Evolutionary conservation across 148 eudicot species (phyloP), one percentile per base, ranked within the genome.

Genomic region (Silene conica): DNA sequence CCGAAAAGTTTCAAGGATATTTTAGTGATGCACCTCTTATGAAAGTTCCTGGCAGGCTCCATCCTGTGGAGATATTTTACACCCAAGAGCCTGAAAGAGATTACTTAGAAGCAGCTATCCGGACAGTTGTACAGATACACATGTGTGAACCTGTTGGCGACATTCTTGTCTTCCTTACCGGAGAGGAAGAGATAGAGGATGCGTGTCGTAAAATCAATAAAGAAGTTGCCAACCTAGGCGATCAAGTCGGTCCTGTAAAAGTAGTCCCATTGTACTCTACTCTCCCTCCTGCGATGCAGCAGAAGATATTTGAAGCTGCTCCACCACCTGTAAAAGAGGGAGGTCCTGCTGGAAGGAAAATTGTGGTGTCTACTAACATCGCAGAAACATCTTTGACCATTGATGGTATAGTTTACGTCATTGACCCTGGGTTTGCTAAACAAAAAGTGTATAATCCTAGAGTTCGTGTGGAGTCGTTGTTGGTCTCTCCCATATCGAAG

Each of bases 31-130:
- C 98, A 60, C 96, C 96, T 43, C 87, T 90, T 67, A 93, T 93
- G 96, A 90, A 89, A 81, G 93, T 93, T 52, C 98, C 98, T 48
- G 98, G 98, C 61, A 84, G 98, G 76, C 92, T 90, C 73, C 96
- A 90, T 76, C 98, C 98, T 0, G 96, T 93, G 60, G 98, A 93
- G 74, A 90, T 93, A 21, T 87, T 90, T 55, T 93, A 89, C 79
- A 93, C 93, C 19, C 88, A 87, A 72, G 98, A 87, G 52, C 96
- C 98, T 26, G 93, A 90, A 75, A 87, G 90, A 66, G 96, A 93
- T 77, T 93, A 93, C 66, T 84, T 93, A 54, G 98, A 93, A 75
- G 98, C 98, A 41, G 94, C 93, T 68, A 90, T 93, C 73, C 86
- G 89, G 41, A 93, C 98, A 3, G 91, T 90, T 66, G 84, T 86